These are phyloP conservation scores for Spongispora temasekensis DNA, from an alignment of 1,284 basidiomycete genomes.

Conservation along the genomic window DNA sequence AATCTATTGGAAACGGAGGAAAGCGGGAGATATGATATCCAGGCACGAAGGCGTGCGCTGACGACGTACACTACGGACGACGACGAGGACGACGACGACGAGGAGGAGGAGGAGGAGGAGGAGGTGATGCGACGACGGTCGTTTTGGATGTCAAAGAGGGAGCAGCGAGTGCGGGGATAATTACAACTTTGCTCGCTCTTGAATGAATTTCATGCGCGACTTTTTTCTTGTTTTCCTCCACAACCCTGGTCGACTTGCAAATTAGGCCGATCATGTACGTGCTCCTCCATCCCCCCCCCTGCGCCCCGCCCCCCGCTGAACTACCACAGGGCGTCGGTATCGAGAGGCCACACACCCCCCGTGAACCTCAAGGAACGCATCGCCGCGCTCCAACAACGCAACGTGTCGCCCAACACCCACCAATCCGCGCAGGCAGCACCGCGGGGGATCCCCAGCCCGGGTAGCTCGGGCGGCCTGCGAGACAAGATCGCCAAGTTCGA, in stretches of 20 bases:
- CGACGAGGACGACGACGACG: conserved; percentile 27
- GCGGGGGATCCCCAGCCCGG: conserved; percentile 24
- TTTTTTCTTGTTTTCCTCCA: background rate
- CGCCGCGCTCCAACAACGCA: conserved; percentile 68
- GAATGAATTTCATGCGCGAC: too few relatives aligned
- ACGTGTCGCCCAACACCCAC: conserved; percentile 38
- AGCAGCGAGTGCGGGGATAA: too few relatives aligned
- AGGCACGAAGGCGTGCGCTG: conserved; percentile 18
- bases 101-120: conserved; percentile 27
- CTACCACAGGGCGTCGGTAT: conserved; percentile 22
- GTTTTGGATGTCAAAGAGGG: conserved; percentile 39
- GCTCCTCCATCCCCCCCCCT: too few relatives aligned
- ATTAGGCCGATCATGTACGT: conserved; percentile 25
- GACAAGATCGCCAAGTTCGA: conserved; percentile 80
- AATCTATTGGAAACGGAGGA: conserved; percentile 45
- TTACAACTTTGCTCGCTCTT: too few relatives aligned
- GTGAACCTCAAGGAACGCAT: conserved; percentile 75
- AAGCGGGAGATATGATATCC: conserved; percentile 30
- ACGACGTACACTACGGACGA: conserved; percentile 32
- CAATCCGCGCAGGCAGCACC: conserved; percentile 35
- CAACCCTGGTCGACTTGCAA: conserved; percentile 21
- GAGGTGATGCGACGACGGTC: conserved; percentile 21
- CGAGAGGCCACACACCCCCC: conserved; percentile 46
- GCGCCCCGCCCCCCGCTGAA: too few relatives aligned
- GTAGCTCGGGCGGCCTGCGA: conserved; percentile 45